Evolutionary conservation across 1,284 basidiomycete genomes (phyloP).

Genomic region (Moniliophthora roreri): DNA sequence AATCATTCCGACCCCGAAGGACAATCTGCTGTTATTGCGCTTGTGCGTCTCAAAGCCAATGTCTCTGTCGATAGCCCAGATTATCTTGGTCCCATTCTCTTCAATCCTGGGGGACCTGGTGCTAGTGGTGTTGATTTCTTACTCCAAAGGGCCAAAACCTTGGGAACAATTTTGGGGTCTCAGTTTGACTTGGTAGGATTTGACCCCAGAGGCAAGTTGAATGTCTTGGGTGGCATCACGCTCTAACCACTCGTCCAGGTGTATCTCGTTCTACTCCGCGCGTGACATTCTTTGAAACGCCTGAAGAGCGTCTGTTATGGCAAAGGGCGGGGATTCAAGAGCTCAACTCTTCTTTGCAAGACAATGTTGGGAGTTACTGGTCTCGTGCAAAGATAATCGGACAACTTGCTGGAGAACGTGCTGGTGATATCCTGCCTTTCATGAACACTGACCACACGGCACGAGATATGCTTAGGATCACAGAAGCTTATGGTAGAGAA

Average conservation of each 20-base stretch:
- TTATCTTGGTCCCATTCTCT: slow-evolving; percentile 45
- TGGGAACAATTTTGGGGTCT: slow-evolving; percentile 37
- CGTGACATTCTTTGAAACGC: slow-evolving; percentile 31
- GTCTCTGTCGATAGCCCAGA: slow-evolving; percentile 22
- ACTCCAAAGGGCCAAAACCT: slow-evolving; percentile 26
- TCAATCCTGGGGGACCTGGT: slow-evolving; percentile 56
- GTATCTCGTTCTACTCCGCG: slow-evolving; percentile 34
- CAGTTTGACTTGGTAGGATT: slow-evolving; percentile 50
- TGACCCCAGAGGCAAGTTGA: slow-evolving; percentile 39
- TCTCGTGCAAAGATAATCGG: slow-evolving; percentile 29
- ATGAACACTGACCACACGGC: slow-evolving; percentile 45
- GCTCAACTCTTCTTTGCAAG: slow-evolving; percentile 22
- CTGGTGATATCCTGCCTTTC: slow-evolving; percentile 32
- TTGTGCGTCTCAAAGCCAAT: slow-evolving; percentile 11
- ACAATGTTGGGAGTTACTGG: slow-evolving; percentile 22
- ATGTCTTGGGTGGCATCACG: too few species aligned
- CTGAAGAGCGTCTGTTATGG: slow-evolving; percentile 31
- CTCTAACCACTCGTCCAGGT: slow-evolving; percentile 18
- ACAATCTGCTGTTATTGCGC: too few species aligned
- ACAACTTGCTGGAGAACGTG: slow-evolving; percentile 29
- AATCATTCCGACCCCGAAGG: neutral
- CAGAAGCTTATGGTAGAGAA: slow-evolving; percentile 39
- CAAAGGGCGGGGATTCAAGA: slow-evolving; percentile 15
- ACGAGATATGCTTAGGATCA: slow-evolving; percentile 50
- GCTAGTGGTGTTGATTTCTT: slow-evolving; percentile 41